A percentile compares a stretch with the other conserved stretches of the same genome.
These are phyloP conservation scores for Capsella bursapastoris DNA, from an alignment of 345 rosid species.

Conservation along the genomic window DNA sequence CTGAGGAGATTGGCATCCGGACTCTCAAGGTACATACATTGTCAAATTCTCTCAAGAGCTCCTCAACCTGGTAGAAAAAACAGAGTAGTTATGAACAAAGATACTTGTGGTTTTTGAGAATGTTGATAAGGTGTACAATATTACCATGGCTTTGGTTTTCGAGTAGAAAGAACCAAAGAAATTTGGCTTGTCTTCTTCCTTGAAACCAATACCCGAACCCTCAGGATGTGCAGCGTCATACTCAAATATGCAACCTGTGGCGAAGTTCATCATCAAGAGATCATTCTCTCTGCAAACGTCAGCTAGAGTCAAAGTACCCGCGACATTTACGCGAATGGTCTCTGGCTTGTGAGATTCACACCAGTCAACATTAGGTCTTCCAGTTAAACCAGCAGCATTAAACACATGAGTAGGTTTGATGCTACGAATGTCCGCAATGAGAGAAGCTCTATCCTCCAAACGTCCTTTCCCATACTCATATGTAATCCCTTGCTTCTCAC, in stretches of 20 bases:
- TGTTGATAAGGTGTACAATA: neutral
- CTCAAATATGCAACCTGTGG: constrained; percentile 66
- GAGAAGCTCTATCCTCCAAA: constrained; percentile 55
- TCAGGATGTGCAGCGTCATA: constrained; percentile 54
- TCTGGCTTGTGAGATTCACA: constrained; percentile 62
- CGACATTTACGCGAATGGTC: constrained; percentile 56
- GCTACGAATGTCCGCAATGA: constrained; percentile 49
- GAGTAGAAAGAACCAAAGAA: constrained; percentile 63
- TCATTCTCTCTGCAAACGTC: constrained; percentile 55
- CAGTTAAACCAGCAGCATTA: constrained; percentile 66
- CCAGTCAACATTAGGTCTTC: constrained; percentile 70
- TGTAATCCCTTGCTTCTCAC: constrained; percentile 47
- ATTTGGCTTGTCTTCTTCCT: constrained; percentile 62
- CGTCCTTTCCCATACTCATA: constrained; percentile 63
- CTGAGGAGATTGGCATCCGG: constrained; percentile 67
- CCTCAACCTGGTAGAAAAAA: constrained; percentile 54
- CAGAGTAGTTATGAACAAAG: constrained; percentile 28
- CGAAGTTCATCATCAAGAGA: constrained; percentile 61
- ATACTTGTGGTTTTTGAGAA: neutral
- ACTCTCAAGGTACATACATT: constrained; percentile 65
- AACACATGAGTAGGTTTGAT: constrained; percentile 60
- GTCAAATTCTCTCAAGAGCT: constrained; percentile 54
- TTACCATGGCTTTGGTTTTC: constrained; percentile 69
- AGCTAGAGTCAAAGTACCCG: constrained; percentile 59
- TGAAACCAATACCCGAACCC: constrained; percentile 63